A percentile compares a stretch with the other conserved stretches of the same genome.
phyloP scores from a whole-genome alignment of 495 filamentous ascomycete genomes.

The Lentithecium fluviatile region DNA sequence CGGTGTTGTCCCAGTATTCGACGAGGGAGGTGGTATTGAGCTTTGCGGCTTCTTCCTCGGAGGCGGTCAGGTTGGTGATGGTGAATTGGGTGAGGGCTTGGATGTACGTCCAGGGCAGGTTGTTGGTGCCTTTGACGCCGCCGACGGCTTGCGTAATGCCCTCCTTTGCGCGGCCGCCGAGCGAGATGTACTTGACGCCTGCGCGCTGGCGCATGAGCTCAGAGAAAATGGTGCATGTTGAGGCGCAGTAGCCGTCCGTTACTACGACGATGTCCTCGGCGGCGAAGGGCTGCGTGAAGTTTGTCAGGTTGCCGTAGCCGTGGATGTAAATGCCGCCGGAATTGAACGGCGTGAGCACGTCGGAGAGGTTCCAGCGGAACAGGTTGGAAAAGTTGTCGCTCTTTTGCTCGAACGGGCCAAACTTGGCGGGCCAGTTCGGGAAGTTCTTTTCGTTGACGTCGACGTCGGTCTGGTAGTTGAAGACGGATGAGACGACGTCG shows the following conservation, averaged over 20 bases:
- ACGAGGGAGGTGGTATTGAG: slow-evolving; percentile 23
- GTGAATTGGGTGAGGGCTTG: slow-evolving; percentile 17
- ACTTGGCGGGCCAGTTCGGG: slow-evolving; percentile 30
- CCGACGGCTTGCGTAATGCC: slow-evolving; percentile 63
- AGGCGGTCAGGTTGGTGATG: slow-evolving; percentile 6
- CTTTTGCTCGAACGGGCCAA: slow-evolving; percentile 19
- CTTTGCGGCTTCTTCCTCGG: slow-evolving; percentile 3
- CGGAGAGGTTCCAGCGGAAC: slow-evolving; percentile 36
- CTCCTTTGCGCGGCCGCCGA: slow-evolving; percentile 58
- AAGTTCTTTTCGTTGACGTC: slow-evolving; percentile 27
- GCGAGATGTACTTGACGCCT: slow-evolving; percentile 57
- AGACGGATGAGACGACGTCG: slow-evolving; percentile 24
- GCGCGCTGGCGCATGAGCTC: slow-evolving; percentile 57
- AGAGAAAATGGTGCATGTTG: slow-evolving; percentile 61
- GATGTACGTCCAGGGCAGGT: slow-evolving; percentile 25
- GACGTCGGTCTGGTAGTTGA: slow-evolving; percentile 34
- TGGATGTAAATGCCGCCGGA: slow-evolving; percentile 34
- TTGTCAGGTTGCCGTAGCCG: slow-evolving; percentile 46
- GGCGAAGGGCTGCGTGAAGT: slow-evolving; percentile 38
- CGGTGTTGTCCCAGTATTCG: slow-evolving; percentile 21
- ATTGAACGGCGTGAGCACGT: slow-evolving; percentile 31
- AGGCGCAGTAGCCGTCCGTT: slow-evolving; percentile 62
- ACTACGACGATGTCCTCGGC: slow-evolving; percentile 41
- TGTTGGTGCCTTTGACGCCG: slow-evolving; percentile 53
- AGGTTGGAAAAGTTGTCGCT: slow-evolving; percentile 35